Evolutionary conservation across 2,329 filamentous ascomycete species (phyloP).

Genomic region (Colletotrichum spinosum): DNA sequence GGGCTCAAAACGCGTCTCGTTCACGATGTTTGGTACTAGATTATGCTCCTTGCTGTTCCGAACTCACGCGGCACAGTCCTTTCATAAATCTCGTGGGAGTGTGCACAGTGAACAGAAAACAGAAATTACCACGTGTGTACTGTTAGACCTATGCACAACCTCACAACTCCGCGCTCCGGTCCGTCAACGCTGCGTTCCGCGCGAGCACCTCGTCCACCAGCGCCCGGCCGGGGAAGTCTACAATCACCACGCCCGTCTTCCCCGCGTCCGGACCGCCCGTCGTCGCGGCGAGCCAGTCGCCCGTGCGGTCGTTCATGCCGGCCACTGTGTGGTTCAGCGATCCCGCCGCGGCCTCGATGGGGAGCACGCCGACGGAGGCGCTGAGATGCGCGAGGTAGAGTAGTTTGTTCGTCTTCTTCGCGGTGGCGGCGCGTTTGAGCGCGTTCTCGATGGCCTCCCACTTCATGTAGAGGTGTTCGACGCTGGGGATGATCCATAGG

Average conservation of each 20-base stretch:
- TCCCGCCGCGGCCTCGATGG: constrained; percentile 62
- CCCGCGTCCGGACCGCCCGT: constrained; percentile 37
- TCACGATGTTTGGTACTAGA: no score
- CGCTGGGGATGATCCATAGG: constrained; percentile 56
- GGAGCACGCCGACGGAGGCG: constrained; percentile 60
- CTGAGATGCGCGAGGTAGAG: constrained; percentile 61
- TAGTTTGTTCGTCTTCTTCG: constrained; percentile 47
- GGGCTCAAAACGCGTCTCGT: no score
- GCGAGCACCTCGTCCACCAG: constrained; percentile 56
- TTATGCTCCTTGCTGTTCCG: no score
- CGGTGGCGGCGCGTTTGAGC: constrained; percentile 51
- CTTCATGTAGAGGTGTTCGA: constrained; percentile 58
- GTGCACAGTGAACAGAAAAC: no score
- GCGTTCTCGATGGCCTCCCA: constrained; percentile 57
- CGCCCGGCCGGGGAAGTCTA: constrained; percentile 59
- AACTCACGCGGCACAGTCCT: no score
- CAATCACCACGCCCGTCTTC: constrained; percentile 59
- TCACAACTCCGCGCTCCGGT: constrained; percentile 27
- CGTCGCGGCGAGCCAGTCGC: constrained; percentile 51
- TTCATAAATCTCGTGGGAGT: no score
- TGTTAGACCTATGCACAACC: no score
- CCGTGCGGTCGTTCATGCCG: constrained; percentile 64
- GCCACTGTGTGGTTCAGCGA: constrained; percentile 53
- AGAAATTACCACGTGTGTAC: no score
- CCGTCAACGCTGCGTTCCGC: constrained; percentile 50